A percentile compares a stretch with the other conserved stretches of the same genome.
Conservation (phyloP, 2,329 filamentous ascomycete species). For the Albophoma yamanashiensis region DNA sequence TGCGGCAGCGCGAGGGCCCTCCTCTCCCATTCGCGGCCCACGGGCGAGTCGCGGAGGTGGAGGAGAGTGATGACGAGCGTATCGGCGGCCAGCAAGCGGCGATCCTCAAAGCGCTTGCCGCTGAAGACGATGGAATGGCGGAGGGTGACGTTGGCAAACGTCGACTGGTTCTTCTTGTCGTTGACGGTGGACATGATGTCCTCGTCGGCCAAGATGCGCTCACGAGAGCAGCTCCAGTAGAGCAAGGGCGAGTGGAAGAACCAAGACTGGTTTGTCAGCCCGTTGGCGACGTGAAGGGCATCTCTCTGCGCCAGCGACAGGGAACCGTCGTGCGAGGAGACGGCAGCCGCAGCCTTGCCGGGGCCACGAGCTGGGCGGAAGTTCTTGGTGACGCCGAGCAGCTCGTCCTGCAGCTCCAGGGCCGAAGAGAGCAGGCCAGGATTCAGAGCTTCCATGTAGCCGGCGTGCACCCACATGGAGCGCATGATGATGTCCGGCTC, state of each 20-base stretch:
- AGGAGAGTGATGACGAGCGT: slow-evolving; percentile 69
- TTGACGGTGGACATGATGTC: slow-evolving; percentile 64
- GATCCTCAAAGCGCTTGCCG: slow-evolving; percentile 64
- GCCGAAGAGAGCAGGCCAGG: slow-evolving; percentile 54
- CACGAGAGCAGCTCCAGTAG: slow-evolving; percentile 64
- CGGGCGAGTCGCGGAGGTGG: slow-evolving; percentile 52
- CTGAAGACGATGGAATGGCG: slow-evolving; percentile 73
- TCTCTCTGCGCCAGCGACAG: slow-evolving; percentile 38
- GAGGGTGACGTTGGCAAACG: slow-evolving; percentile 62
- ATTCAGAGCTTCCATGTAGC: slow-evolving; percentile 67
- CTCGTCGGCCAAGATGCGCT: slow-evolving; percentile 45
- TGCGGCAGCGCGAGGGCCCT: slow-evolving; percentile 43
- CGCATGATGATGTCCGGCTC: slow-evolving; percentile 68
- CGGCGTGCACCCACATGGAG: slow-evolving; percentile 72
- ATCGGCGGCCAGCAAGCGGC: slow-evolving; percentile 59
- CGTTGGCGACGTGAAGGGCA: slow-evolving; percentile 47
- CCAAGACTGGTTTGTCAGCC: slow-evolving; percentile 54
- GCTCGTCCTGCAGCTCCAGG: slow-evolving; percentile 57
- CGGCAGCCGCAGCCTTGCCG: slow-evolving; percentile 16
- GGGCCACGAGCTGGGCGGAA: slow-evolving; percentile 36
- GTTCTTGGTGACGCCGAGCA: slow-evolving; percentile 50
- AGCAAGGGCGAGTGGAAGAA: slow-evolving; percentile 75
- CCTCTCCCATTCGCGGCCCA: slow-evolving; percentile 55
- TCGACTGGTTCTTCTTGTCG: slow-evolving; percentile 46
- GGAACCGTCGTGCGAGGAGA: slow-evolving; percentile 18